These are phyloP conservation scores for Domatiomyces globalis DNA, from an alignment of 2,329 filamentous ascomycete genomes.

Conservation along the genomic window DNA sequence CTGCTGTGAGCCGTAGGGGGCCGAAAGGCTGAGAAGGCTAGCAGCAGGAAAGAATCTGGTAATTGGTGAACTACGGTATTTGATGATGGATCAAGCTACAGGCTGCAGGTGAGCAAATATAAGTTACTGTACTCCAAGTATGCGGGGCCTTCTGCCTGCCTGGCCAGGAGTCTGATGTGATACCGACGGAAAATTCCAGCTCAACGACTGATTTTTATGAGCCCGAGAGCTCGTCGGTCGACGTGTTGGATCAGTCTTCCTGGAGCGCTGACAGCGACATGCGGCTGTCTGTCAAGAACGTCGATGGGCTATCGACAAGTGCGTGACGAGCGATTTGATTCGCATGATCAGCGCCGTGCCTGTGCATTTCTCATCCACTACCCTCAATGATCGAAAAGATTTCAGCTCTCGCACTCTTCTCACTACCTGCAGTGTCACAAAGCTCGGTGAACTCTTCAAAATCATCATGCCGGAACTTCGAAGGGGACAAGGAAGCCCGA, in stretches of 20 bases:
- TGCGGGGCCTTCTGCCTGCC: no score
- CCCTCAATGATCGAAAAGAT: constrained; percentile 22
- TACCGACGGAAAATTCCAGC: no score
- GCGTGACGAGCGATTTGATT: constrained; percentile 15
- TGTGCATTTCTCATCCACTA: not conserved
- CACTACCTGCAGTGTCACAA: constrained; percentile 16
- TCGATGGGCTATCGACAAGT: constrained; percentile 1
- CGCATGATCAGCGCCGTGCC: constrained; percentile 9
- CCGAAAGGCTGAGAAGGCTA: no score
- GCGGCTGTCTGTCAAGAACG: constrained; percentile 2
- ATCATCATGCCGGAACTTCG: constrained; percentile 9
- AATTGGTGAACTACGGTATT: no score
- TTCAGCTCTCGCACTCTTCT: constrained; percentile 23
- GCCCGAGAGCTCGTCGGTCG: constrained; percentile 2
- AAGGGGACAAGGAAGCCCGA: constrained; percentile 14
- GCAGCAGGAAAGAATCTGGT: no score
- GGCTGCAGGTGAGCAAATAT: no score
- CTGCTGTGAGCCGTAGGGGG: no score
- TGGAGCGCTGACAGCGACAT: constrained; percentile 2
- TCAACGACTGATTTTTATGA: no score
- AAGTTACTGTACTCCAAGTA: no score
- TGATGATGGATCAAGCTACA: no score
- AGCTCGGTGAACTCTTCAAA: constrained; percentile 13
- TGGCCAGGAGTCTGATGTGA: no score
- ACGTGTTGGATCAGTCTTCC: constrained; percentile 4